Evolutionary conservation across 2,329 filamentous ascomycete genomes (phyloP).

Genomic region (Arthrobotrys conoides): DNA sequence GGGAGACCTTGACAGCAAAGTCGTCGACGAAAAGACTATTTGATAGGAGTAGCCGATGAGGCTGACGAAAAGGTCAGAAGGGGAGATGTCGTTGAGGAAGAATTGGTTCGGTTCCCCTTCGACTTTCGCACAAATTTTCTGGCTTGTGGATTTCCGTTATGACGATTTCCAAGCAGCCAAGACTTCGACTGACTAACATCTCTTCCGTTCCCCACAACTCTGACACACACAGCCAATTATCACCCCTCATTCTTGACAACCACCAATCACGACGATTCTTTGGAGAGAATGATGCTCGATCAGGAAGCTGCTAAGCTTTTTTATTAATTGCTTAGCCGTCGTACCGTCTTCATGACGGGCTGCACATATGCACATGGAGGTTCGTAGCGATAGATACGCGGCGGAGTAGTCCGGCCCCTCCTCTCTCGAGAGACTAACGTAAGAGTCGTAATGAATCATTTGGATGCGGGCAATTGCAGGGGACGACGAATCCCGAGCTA

Average conservation of each 20-base stretch:
- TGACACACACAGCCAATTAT: slow-evolving; percentile 36
- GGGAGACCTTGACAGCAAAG: background rate
- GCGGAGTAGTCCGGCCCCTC: slow-evolving; percentile 8
- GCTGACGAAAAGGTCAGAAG: background rate
- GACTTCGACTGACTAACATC: slow-evolving; percentile 44
- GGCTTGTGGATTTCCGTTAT: slow-evolving; percentile 38
- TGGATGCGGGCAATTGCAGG: slow-evolving; percentile 24
- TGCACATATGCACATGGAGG: slow-evolving; percentile 4
- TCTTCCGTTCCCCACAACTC: slow-evolving; percentile 35
- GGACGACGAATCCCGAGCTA: slow-evolving; percentile 12
- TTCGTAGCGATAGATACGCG: slow-evolving; percentile 18
- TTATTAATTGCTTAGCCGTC: slow-evolving; percentile 20
- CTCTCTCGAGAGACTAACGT: slow-evolving; percentile 2
- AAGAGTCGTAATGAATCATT: slow-evolving; percentile 45
- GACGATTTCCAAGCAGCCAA: slow-evolving; percentile 49
- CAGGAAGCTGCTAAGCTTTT: slow-evolving; percentile 55
- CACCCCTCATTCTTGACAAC: slow-evolving; percentile 8
- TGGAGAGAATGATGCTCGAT: slow-evolving; percentile 14
- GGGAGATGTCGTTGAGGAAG: slow-evolving; percentile 5
- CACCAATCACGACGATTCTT: slow-evolving; percentile 28
- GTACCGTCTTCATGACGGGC: slow-evolving; percentile 9
- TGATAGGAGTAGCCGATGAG: slow-evolving; percentile 3
- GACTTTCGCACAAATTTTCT: slow-evolving; percentile 23
- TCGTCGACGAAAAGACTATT: background rate
- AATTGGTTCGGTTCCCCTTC: background rate